phyloP scores from a whole-genome alignment of 2,329 filamentous ascomycete genomes.

The Hyphodiscus sp. region DNA sequence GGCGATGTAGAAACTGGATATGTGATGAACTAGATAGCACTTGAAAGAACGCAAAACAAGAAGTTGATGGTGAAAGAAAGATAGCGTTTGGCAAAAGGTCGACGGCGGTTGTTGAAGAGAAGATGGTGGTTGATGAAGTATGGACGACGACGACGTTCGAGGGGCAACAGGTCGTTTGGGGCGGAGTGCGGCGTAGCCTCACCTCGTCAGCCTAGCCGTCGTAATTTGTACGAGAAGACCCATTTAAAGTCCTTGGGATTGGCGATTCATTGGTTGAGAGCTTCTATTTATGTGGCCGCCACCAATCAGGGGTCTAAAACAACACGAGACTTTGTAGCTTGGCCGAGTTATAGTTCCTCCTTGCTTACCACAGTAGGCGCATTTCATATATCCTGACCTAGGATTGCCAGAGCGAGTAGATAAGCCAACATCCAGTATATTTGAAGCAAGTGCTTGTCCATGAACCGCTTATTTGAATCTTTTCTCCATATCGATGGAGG shows the following conservation, averaged over 20 bases:
- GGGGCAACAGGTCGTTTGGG: not conserved
- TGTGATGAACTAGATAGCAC: not conserved
- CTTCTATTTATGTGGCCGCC: not conserved
- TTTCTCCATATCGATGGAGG: no score
- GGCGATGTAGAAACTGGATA: not conserved
- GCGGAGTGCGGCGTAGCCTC: not conserved
- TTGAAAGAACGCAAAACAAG: not conserved
- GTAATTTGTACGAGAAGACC: not conserved
- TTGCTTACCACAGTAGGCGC: no score
- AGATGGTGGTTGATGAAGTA: no score
- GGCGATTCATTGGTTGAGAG: not conserved
- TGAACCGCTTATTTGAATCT: not conserved
- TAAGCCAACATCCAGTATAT: not conserved
- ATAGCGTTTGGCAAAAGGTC: not conserved
- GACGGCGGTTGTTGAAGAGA: no score
- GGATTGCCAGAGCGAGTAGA: not conserved
- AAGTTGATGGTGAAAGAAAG: not conserved
- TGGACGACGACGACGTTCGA: not conserved
- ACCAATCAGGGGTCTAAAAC: not conserved
- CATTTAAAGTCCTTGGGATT: not conserved
- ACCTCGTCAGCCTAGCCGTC: not conserved
- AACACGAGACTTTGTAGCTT: not conserved
- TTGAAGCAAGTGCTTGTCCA: not conserved
- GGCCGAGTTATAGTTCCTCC: not conserved
- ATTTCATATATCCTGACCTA: no score